phyloP scores from a whole-genome alignment of 2,329 filamentous ascomycete species.

The Ceratocystis alfenasii region DNA sequence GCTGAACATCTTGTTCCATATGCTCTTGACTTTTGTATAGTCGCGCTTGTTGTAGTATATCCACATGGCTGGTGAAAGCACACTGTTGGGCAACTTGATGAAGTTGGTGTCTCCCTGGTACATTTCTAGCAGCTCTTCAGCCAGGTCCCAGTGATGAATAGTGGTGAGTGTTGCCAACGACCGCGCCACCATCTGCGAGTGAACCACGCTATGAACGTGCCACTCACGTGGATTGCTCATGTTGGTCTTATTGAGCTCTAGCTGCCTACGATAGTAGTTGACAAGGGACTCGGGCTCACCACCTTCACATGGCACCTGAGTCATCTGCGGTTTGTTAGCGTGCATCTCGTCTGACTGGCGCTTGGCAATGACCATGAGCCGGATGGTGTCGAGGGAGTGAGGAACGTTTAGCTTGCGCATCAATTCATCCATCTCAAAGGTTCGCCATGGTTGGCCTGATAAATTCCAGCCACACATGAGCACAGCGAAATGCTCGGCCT shows the following conservation, averaged over 20 bases:
- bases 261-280: constrained; percentile 26
- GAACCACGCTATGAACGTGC: constrained; percentile 8
- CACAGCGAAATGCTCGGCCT: constrained; percentile 39
- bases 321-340: constrained; percentile 33
- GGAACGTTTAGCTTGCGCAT: constrained; percentile 35
- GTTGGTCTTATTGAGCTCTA: constrained; percentile 23
- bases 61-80: constrained; percentile 57
- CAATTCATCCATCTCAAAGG: constrained; percentile 34
- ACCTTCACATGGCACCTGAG: constrained; percentile 26
- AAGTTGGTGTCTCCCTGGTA: constrained; percentile 33
- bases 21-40: constrained; percentile 48
- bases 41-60: constrained; percentile 47
- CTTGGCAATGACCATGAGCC: constrained; percentile 18
- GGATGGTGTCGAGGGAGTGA: constrained; percentile 32
- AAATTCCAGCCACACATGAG: constrained; percentile 36
- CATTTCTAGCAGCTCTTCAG: constrained; percentile 43
- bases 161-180: constrained; percentile 29
- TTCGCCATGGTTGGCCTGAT: constrained; percentile 32
- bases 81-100: constrained; percentile 36
- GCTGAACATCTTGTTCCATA: constrained; percentile 48
- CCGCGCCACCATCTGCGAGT: constrained; percentile 29
- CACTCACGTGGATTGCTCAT: constrained; percentile 26
- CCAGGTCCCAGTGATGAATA: constrained; percentile 39
- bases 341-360: constrained; percentile 29
- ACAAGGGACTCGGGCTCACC: constrained; percentile 28